Conservation (phyloP, 306 rosid genomes). For the apple (Malus domestica) region ASM211411v1 NC_041799.1:39321501-39322000, state of each 20-base stretch:
- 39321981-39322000: conserved; percentile 84
- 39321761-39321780: background rate
- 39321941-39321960: conserved; percentile 82
- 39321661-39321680: no score
- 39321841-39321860: background rate
- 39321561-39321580: conserved; percentile 94
- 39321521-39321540: conserved; percentile 95
- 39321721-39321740: background rate
- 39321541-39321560: conserved; percentile 96
- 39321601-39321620: background rate
- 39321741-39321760: background rate
- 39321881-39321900: background rate
- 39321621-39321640: background rate
- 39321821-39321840: background rate
- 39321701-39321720: background rate
- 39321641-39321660: background rate
- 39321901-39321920: background rate
- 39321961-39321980: conserved; percentile 76
- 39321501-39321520: conserved; percentile 89
- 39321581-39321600: conserved; percentile 1
- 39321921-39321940: conserved; percentile 64
- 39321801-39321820: background rate
- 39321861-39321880: background rate
- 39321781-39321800: background rate
- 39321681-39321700: background rate